Evolutionary conservation across 176 grass and related monocot species (phyloP), one percentile per base, ranked within the genome.

Genomic region (Ensete ventricosum): DNA sequence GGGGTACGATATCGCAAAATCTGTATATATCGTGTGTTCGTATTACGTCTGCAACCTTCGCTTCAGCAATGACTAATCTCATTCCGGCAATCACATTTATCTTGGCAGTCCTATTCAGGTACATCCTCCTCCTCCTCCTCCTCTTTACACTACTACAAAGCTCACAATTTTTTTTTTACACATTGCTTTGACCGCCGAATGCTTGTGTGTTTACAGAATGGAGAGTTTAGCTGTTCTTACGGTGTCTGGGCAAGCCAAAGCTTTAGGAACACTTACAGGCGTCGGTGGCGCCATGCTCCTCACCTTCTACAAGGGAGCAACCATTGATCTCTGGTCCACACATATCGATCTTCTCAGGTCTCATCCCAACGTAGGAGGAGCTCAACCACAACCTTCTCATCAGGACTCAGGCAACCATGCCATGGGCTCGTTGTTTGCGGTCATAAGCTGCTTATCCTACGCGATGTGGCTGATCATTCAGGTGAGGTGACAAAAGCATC

Each of bases 261-360:
- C 91, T 5, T n/a, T 80, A 1, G 95, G 95, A 29, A 99, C 91
- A 5, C 20, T 99, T 1, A n/a, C 91, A 11, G 84, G 95, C 29
- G 76, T 99, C 55, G 86, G 82, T 2, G 95, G 95, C 9, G 95
- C 95, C 66, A 91, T 99, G 95, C 77, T 99, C 1, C 95, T 99
- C 52, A 91, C 91, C 54, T 89, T 99, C 48, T 99, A 88, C 88
- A 94, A 89, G 84, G 95, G 95, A 52, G 65, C 78, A 0, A 82
- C 83, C 50, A 62, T 99, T 73, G 82, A 70, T 9, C 73, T 86
- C 0, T 91, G 95, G 90, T 8, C 24, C 14, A 89, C 68, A 52
- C 21, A 77, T 73, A 9, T 94, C 19, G 53, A 94, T 81, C 88
- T 99, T 13, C 26, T 75, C 1, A 78, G 77, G 3, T 13, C 59